Conservation (phyloP, 2,329 filamentous ascomycete genomes). For the Botrytis paeoniae region DNA sequence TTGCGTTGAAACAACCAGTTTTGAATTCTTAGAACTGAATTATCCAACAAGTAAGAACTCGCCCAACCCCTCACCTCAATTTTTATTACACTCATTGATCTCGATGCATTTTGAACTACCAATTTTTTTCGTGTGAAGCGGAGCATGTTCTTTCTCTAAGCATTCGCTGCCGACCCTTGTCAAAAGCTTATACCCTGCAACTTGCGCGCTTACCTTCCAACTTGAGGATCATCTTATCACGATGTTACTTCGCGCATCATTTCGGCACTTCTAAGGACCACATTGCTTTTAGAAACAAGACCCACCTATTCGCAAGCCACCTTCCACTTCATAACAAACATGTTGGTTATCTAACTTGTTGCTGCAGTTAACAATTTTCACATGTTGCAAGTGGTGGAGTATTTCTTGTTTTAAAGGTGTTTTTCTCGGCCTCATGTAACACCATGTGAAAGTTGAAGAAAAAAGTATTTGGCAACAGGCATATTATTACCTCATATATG, state of each 20-base stretch:
- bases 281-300: not conserved
- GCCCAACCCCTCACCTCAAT: not conserved
- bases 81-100: not conserved
- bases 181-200: not conserved
- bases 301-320: not conserved
- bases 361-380: not conserved
- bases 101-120: not conserved
- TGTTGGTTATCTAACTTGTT: not conserved
- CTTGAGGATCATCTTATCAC: not conserved
- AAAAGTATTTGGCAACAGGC: not conserved
- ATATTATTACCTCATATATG: not conserved
- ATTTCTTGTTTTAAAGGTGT: not conserved
- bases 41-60: not conserved
- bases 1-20: not conserved
- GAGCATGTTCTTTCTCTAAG: not conserved
- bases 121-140: not conserved
- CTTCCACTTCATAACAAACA: not conserved
- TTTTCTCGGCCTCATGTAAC: not conserved
- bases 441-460: not conserved
- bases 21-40: not conserved
- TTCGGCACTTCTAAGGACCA: not conserved
- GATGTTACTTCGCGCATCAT: not conserved
- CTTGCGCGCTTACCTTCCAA: slow-evolving; percentile 7
- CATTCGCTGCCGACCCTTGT: not conserved
- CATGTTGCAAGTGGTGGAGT: not conserved